phyloP scores from a whole-genome alignment of 768 basidiomycete species.

The Lactarius sp. region DNA sequence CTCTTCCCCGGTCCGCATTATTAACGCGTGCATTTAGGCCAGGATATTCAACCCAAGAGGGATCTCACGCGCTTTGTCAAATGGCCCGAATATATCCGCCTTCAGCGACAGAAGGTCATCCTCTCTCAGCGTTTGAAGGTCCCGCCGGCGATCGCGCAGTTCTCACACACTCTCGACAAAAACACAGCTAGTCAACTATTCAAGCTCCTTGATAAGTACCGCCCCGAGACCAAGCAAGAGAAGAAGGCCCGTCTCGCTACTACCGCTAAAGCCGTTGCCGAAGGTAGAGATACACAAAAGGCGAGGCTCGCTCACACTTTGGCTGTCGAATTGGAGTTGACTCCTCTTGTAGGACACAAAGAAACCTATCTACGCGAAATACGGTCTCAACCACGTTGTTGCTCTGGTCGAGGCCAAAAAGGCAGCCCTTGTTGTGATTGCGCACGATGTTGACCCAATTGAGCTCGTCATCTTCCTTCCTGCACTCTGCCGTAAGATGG shows the following conservation, averaged over 20 bases:
- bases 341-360: conserved; percentile 58
- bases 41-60: conserved; percentile 83
- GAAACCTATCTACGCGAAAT: conserved; percentile 95
- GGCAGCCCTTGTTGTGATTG: conserved; percentile 91
- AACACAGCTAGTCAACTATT: conserved; percentile 98
- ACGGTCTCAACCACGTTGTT: conserved; percentile 95
- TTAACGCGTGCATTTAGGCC: conserved; percentile 48
- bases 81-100: conserved; percentile 98
- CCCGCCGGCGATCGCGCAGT: conserved; percentile 96
- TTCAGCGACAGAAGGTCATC: conserved; percentile 98
- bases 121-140: conserved; percentile 97
- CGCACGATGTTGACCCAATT: conserved; percentile 98
- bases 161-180: conserved; percentile 97
- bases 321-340: neutral
- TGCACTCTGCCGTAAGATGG: conserved; percentile 99
- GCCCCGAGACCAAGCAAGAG: conserved; percentile 91
- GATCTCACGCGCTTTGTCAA: conserved; percentile 98
- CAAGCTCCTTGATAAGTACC: conserved; percentile 96
- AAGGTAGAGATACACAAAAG: conserved; percentile 67
- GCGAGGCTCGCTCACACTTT: conserved; percentile 28
- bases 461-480: conserved; percentile 99
- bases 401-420: conserved; percentile 97
- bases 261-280: conserved; percentile 71
- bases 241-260: conserved; percentile 91
- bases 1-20: neutral